These are phyloP conservation scores for Hypoxylon subgilvum DNA, from an alignment of 495 filamentous ascomycete species.

Conservation along the genomic window DNA sequence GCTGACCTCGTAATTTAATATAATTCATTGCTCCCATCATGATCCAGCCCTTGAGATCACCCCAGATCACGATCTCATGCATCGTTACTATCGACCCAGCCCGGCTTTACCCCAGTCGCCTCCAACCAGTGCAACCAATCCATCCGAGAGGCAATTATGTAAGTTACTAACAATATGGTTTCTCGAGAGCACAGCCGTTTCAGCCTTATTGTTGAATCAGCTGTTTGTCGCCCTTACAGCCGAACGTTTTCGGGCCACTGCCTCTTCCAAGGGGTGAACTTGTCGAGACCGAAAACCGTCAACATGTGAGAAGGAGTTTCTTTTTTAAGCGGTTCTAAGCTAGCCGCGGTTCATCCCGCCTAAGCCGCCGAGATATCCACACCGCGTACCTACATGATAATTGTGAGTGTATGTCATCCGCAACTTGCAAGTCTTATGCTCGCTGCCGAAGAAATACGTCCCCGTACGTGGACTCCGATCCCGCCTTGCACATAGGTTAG, in stretches of 20 bases:
- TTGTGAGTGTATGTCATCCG: not conserved
- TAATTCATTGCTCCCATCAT: conserved; percentile 8
- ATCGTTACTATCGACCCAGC: conserved; percentile 19
- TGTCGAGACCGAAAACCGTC: not conserved
- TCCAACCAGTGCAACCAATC: conserved; percentile 11
- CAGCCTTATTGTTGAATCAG: conserved; percentile 26
- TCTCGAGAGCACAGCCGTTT: conserved; percentile 17
- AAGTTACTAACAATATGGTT: conserved; percentile 11
- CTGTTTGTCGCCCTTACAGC: not conserved
- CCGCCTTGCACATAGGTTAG: too few species aligned
- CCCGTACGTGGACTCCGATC: too few species aligned
- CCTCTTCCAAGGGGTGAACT: not conserved
- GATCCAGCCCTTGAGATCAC: conserved; percentile 11
- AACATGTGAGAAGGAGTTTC: not conserved
- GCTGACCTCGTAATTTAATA: not conserved
- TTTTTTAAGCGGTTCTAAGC: not conserved
- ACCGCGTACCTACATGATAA: not conserved
- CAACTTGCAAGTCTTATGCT: not conserved
- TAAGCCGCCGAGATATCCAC: conserved; percentile 11
- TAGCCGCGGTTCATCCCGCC: conserved; percentile 15
- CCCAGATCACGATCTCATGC: conserved; percentile 38
- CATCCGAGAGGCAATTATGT: conserved; percentile 22
- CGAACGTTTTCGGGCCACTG: not conserved
- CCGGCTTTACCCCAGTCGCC: conserved; percentile 9
- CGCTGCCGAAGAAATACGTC: too few species aligned